Base-by-base conservation (phyloP, 345 rosid genomes). In the Carallia pectinifolia region DNA sequence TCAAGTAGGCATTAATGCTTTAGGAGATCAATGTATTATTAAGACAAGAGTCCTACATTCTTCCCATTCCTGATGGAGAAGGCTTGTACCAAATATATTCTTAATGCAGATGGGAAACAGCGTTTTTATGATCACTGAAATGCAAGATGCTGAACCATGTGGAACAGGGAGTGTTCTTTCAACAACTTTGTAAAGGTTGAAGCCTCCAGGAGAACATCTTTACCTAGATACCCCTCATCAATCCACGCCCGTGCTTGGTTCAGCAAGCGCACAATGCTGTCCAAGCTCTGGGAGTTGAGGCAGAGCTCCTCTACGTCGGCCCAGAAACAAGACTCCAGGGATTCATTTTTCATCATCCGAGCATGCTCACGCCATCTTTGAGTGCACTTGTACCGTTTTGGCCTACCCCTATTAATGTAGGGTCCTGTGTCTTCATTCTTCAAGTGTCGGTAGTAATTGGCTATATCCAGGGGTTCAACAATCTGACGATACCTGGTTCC, bases 341-440 rank as follows among this genome's bases (percentile, higher is more conserved):
- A 80, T 19, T 80, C 80, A 1, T 15, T 2, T 0, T 53, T 48
- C 82, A 63, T 65, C 31, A 76, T 58, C 10, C 17, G n/a, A 0
- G 70, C 66, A 62, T 89, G 87, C 70, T 93, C 93, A 4, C 69
- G 81, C 88, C 89, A 85, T 75, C 82, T 87, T 40, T 90, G 96
- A 6, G 87, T 80, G 71, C 71, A 82, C 68, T 39, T 82, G 73
- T 86, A 90, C 40, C 96, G 80, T 17, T 44, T 90, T 31, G 97
- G 98, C 73, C 98, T 83, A 71, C 89, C 93, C 48, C 58, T 82
- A 0, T 0, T 19, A 86, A 86, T 76, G 40, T 93, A 90, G 3
- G 96, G 81, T 40, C 97, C 98, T 0, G 98, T 88, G 80, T 88
- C 93, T 81, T 88, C 96, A 47, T 93, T 86, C 84, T 87, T 90